phyloP scores from a whole-genome alignment of 2,329 filamentous ascomycete species.

The Penicillium freii region DNA sequence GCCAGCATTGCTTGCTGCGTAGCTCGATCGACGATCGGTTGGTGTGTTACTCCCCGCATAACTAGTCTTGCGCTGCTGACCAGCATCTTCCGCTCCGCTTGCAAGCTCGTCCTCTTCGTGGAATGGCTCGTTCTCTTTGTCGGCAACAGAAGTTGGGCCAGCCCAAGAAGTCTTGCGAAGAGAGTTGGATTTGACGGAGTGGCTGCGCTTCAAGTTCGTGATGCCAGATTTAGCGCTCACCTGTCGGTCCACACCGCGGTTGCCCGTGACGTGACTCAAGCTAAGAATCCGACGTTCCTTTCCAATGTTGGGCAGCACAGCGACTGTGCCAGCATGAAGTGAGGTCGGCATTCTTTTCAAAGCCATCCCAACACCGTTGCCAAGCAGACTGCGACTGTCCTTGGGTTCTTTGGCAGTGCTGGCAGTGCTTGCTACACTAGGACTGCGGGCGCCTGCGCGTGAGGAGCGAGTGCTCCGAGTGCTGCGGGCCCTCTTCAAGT shows the following conservation, averaged over 20 bases:
- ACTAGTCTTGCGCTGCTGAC: slow-evolving; percentile 46
- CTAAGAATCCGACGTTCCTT: slow-evolving; percentile 78
- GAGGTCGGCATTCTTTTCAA: slow-evolving; percentile 51
- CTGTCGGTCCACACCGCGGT: slow-evolving; percentile 47
- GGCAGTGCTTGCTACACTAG: slow-evolving; percentile 34
- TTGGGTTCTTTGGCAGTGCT: slow-evolving; percentile 37
- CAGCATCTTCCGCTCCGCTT: slow-evolving; percentile 47
- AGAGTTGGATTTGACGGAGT: slow-evolving; percentile 68
- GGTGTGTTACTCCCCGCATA: slow-evolving; percentile 35
- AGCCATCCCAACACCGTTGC: slow-evolving; percentile 48
- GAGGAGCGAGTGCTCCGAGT: slow-evolving; percentile 35
- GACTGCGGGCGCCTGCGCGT: slow-evolving; percentile 32
- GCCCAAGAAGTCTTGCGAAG: slow-evolving; percentile 71
- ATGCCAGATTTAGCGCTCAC: slow-evolving; percentile 39
- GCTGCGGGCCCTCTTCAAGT: slow-evolving; percentile 50
- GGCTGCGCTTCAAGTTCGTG: slow-evolving; percentile 69
- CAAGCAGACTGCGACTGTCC: slow-evolving; percentile 37
- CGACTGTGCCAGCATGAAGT: slow-evolving; percentile 42
- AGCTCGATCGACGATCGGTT: slow-evolving; percentile 13
- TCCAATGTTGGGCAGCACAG: slow-evolving; percentile 47
- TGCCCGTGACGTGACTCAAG: slow-evolving; percentile 83
- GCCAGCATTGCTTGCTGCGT: slow-evolving; percentile 30
- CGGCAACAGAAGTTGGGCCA: slow-evolving; percentile 45
- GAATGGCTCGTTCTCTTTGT: slow-evolving; percentile 63
- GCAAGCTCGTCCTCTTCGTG: slow-evolving; percentile 61